phyloP scores from a whole-genome alignment of 2,329 filamentous ascomycete species.

The Scortechinia acanthostroma region DNA sequence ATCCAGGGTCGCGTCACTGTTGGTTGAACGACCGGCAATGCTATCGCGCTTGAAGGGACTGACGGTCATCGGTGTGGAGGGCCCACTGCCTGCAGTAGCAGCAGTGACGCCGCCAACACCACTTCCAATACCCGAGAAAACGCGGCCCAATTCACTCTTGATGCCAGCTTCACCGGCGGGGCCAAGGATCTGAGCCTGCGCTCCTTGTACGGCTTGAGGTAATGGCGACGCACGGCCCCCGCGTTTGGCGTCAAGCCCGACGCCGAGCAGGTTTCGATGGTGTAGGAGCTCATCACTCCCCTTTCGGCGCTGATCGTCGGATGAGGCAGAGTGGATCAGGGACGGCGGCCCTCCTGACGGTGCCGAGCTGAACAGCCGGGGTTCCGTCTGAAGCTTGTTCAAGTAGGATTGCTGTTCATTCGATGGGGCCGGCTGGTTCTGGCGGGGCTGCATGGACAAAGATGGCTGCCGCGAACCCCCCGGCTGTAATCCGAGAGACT shows the following conservation, averaged over 20 bases:
- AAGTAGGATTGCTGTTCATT: neutral
- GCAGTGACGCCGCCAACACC: constrained; percentile 44
- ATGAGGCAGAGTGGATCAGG: neutral
- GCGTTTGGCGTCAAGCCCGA: constrained; percentile 38
- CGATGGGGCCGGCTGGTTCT: neutral
- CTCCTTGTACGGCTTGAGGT: constrained; percentile 88
- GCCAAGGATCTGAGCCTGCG: constrained; percentile 72
- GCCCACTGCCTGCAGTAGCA: constrained; percentile 32
- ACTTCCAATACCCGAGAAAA: constrained; percentile 83
- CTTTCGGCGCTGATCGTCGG: neutral
- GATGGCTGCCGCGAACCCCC: neutral
- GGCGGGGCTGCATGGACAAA: neutral
- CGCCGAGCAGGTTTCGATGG: neutral
- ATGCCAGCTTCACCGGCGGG: constrained; percentile 80
- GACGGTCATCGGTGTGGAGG: constrained; percentile 35
- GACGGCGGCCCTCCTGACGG: neutral
- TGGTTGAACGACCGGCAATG: constrained; percentile 46
- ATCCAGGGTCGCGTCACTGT: neutral
- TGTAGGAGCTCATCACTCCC: constrained; percentile 1
- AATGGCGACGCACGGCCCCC: constrained; percentile 80
- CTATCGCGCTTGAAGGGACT: constrained; percentile 44
- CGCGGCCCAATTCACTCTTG: constrained; percentile 88
- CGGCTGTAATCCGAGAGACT: neutral
- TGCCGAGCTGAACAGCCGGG: neutral
- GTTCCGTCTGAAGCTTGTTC: neutral